phyloP scores from a whole-genome alignment of 306 rosid species.

The Pachyrhizus erosus region DNA sequence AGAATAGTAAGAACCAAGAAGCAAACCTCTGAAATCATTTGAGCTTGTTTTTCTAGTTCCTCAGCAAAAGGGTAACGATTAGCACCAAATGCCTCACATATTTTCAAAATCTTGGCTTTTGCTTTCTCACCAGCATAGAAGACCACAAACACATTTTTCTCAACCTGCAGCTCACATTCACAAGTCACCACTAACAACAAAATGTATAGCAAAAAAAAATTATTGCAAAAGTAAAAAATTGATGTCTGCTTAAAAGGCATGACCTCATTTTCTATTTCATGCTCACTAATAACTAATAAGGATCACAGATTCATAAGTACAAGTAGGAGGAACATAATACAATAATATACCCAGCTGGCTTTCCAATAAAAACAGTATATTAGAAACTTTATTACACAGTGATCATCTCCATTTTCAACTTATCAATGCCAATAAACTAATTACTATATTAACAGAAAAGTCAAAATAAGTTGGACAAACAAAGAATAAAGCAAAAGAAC shows the following conservation, averaged over 20 bases:
- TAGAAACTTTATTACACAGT: constrained; percentile 13
- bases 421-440: constrained; percentile 12
- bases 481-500: constrained; percentile 14
- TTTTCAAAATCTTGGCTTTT: constrained; percentile 86
- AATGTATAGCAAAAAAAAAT: constrained; percentile 16
- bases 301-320: constrained; percentile 19
- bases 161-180: constrained; percentile 60
- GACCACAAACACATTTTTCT: constrained; percentile 91
- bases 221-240: background rate
- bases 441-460: background rate
- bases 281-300: background rate
- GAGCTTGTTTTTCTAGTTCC: constrained; percentile 58
- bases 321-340: background rate
- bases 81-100: constrained; percentile 95
- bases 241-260: background rate
- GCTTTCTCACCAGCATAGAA: constrained; percentile 93
- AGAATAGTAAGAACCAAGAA: constrained; percentile 19
- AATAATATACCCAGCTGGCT: background rate
- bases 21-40: constrained; percentile 60
- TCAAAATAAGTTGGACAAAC: constrained; percentile 13
- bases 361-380: background rate
- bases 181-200: constrained; percentile 19
- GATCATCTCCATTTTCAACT: constrained; percentile 25
- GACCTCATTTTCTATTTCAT: background rate
- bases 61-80: constrained; percentile 91